Percentiles rank a stretch among this genome's conserved stretches.
These are phyloP conservation scores for Boletus bicolor DNA, from an alignment of 768 basidiomycete genomes.

Conservation along the genomic window DNA sequence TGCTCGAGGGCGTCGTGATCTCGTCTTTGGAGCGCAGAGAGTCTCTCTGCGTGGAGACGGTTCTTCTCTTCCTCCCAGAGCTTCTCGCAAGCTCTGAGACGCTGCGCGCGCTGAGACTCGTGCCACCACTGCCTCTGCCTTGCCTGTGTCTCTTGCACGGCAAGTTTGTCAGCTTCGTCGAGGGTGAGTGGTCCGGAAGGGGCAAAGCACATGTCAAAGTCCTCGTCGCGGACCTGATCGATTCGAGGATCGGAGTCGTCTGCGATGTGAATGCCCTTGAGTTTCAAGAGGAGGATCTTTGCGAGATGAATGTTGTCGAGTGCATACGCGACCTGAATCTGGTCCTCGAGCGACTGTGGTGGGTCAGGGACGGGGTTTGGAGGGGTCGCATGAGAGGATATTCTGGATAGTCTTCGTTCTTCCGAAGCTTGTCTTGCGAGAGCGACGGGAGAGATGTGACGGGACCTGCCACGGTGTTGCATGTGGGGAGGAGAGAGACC, in stretches of 20 bases:
- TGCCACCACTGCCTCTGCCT: constrained; percentile 33
- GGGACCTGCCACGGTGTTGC: constrained; percentile 41
- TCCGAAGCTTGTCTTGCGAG: constrained; percentile 43
- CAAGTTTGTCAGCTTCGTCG: constrained; percentile 43
- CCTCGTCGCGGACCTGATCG: constrained; percentile 52
- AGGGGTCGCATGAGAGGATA: neutral
- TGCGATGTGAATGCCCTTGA: constrained; percentile 58
- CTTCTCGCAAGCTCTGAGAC: constrained; percentile 43
- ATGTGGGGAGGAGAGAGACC: constrained; percentile 25
- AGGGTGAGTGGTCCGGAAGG: constrained; percentile 37
- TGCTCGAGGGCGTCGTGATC: constrained; percentile 31
- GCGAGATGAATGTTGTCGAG: constrained; percentile 65
- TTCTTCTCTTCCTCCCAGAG: constrained; percentile 49
- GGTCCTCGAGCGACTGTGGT: constrained; percentile 52
- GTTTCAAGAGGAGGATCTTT: constrained; percentile 58
- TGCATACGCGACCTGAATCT: constrained; percentile 65
- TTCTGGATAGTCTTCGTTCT: constrained; percentile 29
- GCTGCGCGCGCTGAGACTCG: constrained; percentile 36
- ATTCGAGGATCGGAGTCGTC: constrained; percentile 62
- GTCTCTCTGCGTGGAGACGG: constrained; percentile 39
- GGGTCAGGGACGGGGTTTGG: constrained; percentile 15
- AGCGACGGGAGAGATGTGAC: constrained; percentile 40
- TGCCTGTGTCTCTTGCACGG: constrained; percentile 35
- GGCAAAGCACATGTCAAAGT: constrained; percentile 39
- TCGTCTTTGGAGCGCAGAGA: constrained; percentile 32